Percentiles rank a stretch among this genome's conserved stretches.
phyloP scores from a whole-genome alignment of 228 moss, liverwort and hornwort genomes.

The Sphagnum fallax region DNA sequence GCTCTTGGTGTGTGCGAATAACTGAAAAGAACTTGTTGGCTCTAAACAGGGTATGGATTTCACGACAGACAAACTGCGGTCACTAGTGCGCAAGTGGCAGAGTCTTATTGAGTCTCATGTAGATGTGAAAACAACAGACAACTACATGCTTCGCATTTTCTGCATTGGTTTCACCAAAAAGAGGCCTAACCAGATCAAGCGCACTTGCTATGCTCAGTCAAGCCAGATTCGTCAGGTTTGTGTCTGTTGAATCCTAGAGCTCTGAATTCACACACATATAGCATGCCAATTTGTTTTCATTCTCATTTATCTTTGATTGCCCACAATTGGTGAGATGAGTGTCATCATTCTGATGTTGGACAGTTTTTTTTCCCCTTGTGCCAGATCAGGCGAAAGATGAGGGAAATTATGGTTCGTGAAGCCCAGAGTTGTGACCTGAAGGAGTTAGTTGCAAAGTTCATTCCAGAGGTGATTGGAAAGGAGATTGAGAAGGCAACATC shows the following conservation, averaged over 20 bases:
- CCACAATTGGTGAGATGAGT: too few species aligned
- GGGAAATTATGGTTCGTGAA: conserved; percentile 85
- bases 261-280: too few species aligned
- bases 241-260: too few species aligned
- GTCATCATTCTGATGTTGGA: too few species aligned
- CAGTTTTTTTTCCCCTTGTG: too few species aligned
- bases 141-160: conserved; percentile 75
- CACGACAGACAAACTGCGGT: conserved; percentile 86
- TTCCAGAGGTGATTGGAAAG: conserved; percentile 88
- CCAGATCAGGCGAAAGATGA: conserved; percentile 92
- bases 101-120: conserved; percentile 73
- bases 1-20: too few species aligned
- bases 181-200: conserved; percentile 69
- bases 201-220: conserved; percentile 81
- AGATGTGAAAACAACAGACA: conserved; percentile 80
- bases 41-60: conserved; percentile 75
- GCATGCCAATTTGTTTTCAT: too few species aligned
- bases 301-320: too few species aligned
- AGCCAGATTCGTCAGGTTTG: conserved; percentile 77
- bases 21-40: too few species aligned
- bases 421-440: conserved; percentile 81
- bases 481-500: conserved; percentile 91
- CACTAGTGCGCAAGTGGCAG: conserved; percentile 93
- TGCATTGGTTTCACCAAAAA: conserved; percentile 87
- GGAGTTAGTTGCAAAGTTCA: conserved; percentile 79